Percentiles rank a stretch among this genome's conserved stretches.
Evolutionary conservation across 2,329 filamentous ascomycete species (phyloP).

Genomic region (Lasiodiplodia gonubiensis): DNA sequence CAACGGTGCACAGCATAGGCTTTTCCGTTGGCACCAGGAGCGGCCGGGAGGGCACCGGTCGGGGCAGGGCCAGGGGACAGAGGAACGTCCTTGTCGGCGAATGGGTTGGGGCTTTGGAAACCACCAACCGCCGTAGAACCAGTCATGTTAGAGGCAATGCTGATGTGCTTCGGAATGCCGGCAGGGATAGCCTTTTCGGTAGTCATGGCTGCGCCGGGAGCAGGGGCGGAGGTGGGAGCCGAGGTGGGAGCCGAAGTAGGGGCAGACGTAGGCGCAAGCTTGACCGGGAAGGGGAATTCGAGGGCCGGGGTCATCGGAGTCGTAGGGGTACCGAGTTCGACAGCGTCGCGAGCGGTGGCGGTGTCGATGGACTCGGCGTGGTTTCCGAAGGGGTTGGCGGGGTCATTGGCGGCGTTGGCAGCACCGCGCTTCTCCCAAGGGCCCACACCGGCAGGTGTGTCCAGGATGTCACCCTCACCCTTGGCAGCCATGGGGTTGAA

Average conservation of each 20-base stretch:
- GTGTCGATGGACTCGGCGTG: constrained; percentile 45
- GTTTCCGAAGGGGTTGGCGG: constrained; percentile 45
- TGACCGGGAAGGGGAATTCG: constrained; percentile 15
- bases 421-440: constrained; percentile 49
- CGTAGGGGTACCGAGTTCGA: constrained; percentile 25
- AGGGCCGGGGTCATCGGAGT: constrained; percentile 17
- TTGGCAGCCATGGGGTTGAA: constrained; percentile 53
- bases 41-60: constrained; percentile 52
- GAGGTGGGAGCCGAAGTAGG: constrained; percentile 16
- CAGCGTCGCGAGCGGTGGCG: constrained; percentile 30
- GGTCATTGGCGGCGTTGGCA: constrained; percentile 37
- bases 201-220: too few species aligned
- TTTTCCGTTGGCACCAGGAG: constrained; percentile 67
- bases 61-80: constrained; percentile 56
- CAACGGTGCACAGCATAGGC: constrained; percentile 81
- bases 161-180: constrained; percentile 2
- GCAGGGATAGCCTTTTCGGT: too few species aligned
- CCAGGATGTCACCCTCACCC: constrained; percentile 9
- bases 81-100: constrained; percentile 27
- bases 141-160: constrained; percentile 32
- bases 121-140: constrained; percentile 33
- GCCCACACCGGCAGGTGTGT: constrained; percentile 33
- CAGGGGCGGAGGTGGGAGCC: constrained; percentile 10
- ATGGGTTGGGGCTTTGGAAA: background rate
- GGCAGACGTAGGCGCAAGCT: constrained; percentile 12